Evolutionary conservation across 192 early-diverging fungal species (phyloP).

Genomic region (Linnemannia elongata): DNA sequence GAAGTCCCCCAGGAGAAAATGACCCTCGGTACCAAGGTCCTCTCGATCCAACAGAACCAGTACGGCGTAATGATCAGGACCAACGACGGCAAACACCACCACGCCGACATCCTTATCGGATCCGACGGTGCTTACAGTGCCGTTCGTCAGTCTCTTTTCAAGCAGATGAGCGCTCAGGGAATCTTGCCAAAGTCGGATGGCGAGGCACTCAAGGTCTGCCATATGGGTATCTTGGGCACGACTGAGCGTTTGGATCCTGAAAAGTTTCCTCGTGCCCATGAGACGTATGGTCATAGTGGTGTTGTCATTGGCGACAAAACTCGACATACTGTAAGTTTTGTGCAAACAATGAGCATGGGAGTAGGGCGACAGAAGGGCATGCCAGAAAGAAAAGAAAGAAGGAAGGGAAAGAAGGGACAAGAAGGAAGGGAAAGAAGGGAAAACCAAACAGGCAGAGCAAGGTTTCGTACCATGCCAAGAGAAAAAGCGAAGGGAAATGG

Average conservation of each 20-base stretch:
- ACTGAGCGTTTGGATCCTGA: conserved; percentile 15
- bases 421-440: not conserved
- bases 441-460: not conserved
- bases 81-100: conserved; percentile 13
- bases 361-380: not conserved
- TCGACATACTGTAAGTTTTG: conserved; percentile 15
- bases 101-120: conserved; percentile 26
- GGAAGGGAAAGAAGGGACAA: not conserved
- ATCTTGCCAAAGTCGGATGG: conserved; percentile 17
- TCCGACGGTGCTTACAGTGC: conserved; percentile 27
- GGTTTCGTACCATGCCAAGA: not conserved
- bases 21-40: conserved; percentile 1
- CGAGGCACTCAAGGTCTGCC: conserved; percentile 9
- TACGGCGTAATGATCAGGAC: conserved; percentile 19
- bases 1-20: conserved; percentile 9
- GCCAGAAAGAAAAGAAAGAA: not conserved
- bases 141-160: conserved; percentile 24
- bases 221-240: conserved; percentile 25
- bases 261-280: not conserved
- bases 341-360: not conserved
- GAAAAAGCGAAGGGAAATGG: not conserved
- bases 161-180: not conserved
- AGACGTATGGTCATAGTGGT: not conserved
- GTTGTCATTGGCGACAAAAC: conserved; percentile 6
- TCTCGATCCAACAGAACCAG: conserved; percentile 3